Evolutionary conservation across 108 stramenopile genomes (phyloP), one percentile per base, ranked within the genome.

Genomic region (Nitzschia inconspicua): DNA sequence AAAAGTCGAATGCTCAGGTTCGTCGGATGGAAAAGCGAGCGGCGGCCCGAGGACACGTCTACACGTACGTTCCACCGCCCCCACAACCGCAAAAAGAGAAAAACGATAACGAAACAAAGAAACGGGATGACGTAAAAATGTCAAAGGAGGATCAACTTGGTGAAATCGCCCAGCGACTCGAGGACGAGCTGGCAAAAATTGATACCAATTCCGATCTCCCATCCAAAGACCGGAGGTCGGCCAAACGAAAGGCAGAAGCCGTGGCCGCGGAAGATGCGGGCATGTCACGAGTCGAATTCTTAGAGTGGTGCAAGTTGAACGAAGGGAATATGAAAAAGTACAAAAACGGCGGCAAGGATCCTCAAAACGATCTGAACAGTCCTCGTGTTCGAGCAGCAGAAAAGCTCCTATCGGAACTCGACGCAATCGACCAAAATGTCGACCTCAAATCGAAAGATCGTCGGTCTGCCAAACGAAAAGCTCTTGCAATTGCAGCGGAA

Each of bases 1-100:
- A 77, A 49, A 91, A 92, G 63, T 81, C 81, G 6, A 76, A 70
- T n/a, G 85, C 91, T 8, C 84, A 89, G 60, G 72, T 93, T 14
- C 77, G 82, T 31, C 84, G 91, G n/a, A 66, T 85, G 53, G 44
- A 82, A 63, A 53, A 78, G 37, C 74, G 91, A 49, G 91, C 91
- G 1, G 79, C 66, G 13, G 67, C 72, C 29, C 70, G 91, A 26
- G 91, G 91, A 3, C 82, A 89, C 64, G 65, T 58, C 6, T 91
- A 87, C 63, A 46, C 27, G 5, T 27, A 16, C 4, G 41, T 48
- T 10, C 61, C 66, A 31, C 53, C 53, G 5, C 27, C 28, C 23
- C 22, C 43, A 34, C 55, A 58, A 5, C 8, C 61, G 7, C 24
- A 47, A 22, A 5, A 47, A 13, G 60, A 66, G 25, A 49, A 54